Base-by-base conservation (phyloP, 2,329 filamentous ascomycete species). In the Rhinocladiella similis region DNA sequence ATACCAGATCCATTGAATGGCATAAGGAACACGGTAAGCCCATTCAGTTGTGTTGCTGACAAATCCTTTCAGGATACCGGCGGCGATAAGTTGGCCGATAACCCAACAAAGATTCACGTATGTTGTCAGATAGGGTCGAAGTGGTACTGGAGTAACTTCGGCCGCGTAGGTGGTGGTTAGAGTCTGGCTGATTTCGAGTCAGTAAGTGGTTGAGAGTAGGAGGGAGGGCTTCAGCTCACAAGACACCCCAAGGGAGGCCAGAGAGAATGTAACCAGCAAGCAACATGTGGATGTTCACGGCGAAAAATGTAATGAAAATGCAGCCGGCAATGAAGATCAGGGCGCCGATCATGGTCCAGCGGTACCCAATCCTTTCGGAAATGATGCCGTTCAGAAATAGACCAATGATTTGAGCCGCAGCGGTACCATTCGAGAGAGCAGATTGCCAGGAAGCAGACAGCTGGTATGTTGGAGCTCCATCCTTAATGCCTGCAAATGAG, bases 281-380 rank as follows among this genome's bases (percentile, higher is more conserved):
- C n/a, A 74, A 63, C 41, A 66, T 67, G 1, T 60, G 56, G 36
- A 76, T 56, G 47, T 67, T 70, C 14, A 67, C 62, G 0, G 74
- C 72, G 53, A 76, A 76, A 66, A 77, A 76, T 7, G 67, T 63
- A 39, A 76, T 66, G 65, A 76, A 75, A 53, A 71, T 66, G 50
- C 65, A 65, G 16, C 60, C 65, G 16, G 62, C 59, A 27, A 68
- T 63, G 5, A 67, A 39, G 16, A 61, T 16, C 38, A 71, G 57
- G 7, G 65, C 57, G 20, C 55, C 63, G 1, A 69, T 63, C 53
- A 70, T 63, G 35, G 65, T 68, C 57, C 62, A 66, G 50, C 67
- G 61, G 49, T 69, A 70, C 48, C 79, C 79, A 60, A 80, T 80
- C 5, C 75, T 70, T 63, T 82, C 79, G 5, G 61, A 65, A 16